Conservation (phyloP, 2,329 filamentous ascomycete species). For the Graphiopsis chlorocephala region DNA sequence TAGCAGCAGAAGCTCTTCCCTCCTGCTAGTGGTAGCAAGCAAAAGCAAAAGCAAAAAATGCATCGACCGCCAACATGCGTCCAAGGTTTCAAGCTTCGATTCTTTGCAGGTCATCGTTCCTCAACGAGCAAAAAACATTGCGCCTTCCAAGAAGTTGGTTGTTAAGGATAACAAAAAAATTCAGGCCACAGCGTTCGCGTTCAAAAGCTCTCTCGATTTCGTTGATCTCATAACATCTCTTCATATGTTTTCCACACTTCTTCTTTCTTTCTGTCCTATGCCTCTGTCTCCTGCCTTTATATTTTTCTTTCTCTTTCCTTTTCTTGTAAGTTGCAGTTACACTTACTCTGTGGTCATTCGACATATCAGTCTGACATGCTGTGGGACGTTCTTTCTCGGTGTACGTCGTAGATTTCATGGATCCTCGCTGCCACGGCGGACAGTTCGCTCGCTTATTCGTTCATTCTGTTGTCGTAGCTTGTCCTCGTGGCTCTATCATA, state of each 20-base stretch:
- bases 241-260: not conserved
- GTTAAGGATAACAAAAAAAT: not conserved
- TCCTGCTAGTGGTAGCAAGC: not conserved
- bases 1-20: not conserved
- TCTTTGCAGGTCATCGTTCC: not conserved
- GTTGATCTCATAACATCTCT: slow-evolving; percentile 33
- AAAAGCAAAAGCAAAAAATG: not conserved
- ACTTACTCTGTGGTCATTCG: not conserved
- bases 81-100: not conserved
- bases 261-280: not conserved
- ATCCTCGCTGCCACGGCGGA: too few species aligned
- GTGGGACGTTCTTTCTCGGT: not conserved
- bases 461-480: not conserved
- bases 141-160: not conserved
- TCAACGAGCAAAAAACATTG: not conserved
- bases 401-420: not conserved
- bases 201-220: slow-evolving; percentile 12
- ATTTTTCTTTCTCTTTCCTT: not conserved
- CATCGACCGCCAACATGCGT: not conserved
- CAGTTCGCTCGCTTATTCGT: not conserved
- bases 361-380: not conserved
- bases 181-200: not conserved
- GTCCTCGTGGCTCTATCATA: slow-evolving; percentile 36
- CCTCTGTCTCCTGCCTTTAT: not conserved
- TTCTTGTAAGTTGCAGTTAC: not conserved